Conservation (phyloP, 2,329 filamentous ascomycete species). For the Xylaria multiplex region DNA sequence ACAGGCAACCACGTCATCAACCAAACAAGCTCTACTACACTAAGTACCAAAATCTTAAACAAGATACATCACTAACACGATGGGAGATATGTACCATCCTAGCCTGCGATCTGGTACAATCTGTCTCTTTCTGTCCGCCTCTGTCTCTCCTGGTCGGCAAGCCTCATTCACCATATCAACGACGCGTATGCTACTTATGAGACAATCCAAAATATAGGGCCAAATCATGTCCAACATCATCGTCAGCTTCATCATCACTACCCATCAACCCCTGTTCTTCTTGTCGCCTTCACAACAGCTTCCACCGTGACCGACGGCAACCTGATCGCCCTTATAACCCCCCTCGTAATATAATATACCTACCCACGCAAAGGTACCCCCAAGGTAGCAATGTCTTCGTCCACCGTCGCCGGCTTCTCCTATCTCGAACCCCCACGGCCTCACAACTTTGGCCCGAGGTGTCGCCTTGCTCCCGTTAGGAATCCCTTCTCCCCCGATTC, state of each 20-base stretch:
- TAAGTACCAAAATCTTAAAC: background rate
- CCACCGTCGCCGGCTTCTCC: conserved; percentile 32
- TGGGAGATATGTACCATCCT: background rate
- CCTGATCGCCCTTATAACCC: background rate
- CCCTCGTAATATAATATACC: too few species aligned
- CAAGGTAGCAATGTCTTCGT: conserved; percentile 41
- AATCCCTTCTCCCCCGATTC: conserved; percentile 50
- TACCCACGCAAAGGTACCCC: too few species aligned
- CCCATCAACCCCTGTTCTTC: conserved; percentile 9
- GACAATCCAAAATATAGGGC: conserved; percentile 3
- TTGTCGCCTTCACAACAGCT: conserved; percentile 10
- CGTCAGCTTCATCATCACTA: background rate
- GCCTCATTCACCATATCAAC: background rate
- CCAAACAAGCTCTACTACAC: background rate
- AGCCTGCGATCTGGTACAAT: background rate
- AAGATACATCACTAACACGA: background rate
- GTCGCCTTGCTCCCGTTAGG: conserved; percentile 63
- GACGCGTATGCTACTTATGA: conserved; percentile 18
- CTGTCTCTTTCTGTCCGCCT: background rate
- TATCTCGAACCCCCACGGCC: conserved; percentile 40
- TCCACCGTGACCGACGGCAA: conserved; percentile 22
- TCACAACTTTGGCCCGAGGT: conserved; percentile 71
- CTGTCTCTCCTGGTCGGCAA: background rate
- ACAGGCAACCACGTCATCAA: conserved; percentile 28
- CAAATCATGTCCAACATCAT: conserved; percentile 27